Evolutionary conservation across 805 yeast genomes (phyloP).

Genomic region (Ogataea parapolymorpha): DNA sequence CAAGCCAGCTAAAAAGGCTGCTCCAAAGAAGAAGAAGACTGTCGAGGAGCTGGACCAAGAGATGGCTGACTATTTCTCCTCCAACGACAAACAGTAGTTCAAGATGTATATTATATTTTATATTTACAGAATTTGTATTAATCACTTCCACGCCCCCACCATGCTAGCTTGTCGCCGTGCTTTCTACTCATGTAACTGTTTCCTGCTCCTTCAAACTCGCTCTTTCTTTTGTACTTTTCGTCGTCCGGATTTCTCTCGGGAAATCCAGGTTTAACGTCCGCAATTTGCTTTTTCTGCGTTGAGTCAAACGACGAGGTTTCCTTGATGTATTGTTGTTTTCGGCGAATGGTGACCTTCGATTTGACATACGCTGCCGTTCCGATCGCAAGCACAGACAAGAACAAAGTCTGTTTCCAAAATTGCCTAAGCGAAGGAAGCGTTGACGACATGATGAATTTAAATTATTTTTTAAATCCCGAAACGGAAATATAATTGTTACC

Average conservation of each 20-base stretch:
- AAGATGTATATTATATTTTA: constrained; percentile 5
- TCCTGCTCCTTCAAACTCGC: constrained; percentile 69
- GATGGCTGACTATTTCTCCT: constrained; percentile 92
- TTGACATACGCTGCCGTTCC: constrained; percentile 35
- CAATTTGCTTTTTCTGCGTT: constrained; percentile 22
- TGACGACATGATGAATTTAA: constrained; percentile 13
- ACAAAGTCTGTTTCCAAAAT: constrained; percentile 33
- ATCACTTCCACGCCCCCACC: constrained; percentile 16
- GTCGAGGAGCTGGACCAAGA: constrained; percentile 94
- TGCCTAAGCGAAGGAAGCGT: constrained; percentile 25
- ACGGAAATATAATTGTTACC: background rate
- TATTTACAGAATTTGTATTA: constrained; percentile 6
- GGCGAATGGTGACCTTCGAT: constrained; percentile 34
- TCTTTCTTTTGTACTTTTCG: constrained; percentile 46
- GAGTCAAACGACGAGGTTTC: constrained; percentile 34
- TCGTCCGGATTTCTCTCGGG: constrained; percentile 31
- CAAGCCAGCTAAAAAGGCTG: constrained; percentile 12
- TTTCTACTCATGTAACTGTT: constrained; percentile 49
- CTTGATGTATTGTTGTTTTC: constrained; percentile 33
- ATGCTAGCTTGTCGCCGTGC: constrained; percentile 35
- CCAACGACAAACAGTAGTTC: constrained; percentile 31
- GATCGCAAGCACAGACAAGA: constrained; percentile 28
- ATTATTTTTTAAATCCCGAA: constrained; percentile 1
- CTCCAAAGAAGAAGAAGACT: constrained; percentile 56
- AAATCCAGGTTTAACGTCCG: constrained; percentile 34